A percentile compares a stretch with the other conserved stretches of the same genome.
These are phyloP conservation scores for Citropsis articulata DNA, from an alignment of 345 rosid species.

Conservation along the genomic window DNA sequence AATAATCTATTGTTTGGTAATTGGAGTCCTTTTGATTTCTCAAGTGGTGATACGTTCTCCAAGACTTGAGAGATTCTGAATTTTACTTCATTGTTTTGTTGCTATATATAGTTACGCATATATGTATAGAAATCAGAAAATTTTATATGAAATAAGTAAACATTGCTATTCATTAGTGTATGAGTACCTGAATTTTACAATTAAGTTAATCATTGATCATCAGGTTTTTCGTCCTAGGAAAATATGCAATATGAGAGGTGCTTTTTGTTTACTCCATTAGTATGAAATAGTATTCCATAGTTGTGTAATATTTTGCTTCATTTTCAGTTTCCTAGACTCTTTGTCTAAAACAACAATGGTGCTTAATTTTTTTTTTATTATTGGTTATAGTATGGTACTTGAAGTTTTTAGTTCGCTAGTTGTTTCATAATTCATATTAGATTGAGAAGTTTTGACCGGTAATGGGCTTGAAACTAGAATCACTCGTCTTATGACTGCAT, in stretches of 20 bases:
- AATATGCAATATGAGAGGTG: neutral
- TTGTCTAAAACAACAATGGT: too few relatives aligned
- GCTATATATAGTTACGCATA: neutral
- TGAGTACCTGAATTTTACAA: neutral
- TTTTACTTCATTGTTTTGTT: neutral
- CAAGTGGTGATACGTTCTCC: slow-evolving; percentile 34
- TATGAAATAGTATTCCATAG: neutral
- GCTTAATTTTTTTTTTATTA: neutral
- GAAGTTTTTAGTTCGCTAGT: neutral
- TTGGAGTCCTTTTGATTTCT: slow-evolving; percentile 46
- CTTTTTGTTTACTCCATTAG: neutral
- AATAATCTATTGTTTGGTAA: slow-evolving; percentile 27
- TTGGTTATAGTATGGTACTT: neutral
- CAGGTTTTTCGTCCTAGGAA: neutral
- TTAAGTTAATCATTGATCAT: neutral
- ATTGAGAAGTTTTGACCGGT: neutral
- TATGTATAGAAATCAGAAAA: neutral
- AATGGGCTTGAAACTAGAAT: neutral
- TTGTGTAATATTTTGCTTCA: neutral
- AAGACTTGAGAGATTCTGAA: slow-evolving; percentile 16
- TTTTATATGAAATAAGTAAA: neutral
- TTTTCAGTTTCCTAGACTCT: neutral
- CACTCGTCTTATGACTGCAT: neutral
- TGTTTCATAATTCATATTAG: neutral
- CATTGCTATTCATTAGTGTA: neutral